Evolutionary conservation across 192 early-diverging fungal species (phyloP).

Genomic region (Phlyctochytrium arcticum): DNA sequence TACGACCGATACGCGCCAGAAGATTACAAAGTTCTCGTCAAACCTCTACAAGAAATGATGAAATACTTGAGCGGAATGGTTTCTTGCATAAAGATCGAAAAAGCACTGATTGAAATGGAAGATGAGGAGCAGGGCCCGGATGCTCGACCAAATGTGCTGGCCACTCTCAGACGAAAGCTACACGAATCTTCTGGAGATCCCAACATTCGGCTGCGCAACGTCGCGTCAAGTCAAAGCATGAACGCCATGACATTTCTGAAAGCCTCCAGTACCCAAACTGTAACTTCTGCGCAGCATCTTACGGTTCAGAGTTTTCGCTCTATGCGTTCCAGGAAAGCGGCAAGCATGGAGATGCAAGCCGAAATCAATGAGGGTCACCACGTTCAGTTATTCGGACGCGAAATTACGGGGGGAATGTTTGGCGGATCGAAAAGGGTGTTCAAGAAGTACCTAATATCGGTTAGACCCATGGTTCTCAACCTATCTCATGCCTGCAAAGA

Average conservation of each 20-base stretch:
- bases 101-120: conserved; percentile 21
- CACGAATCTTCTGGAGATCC: background rate
- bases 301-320: conserved; percentile 1
- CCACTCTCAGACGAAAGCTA: background rate
- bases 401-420: conserved; percentile 23
- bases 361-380: conserved; percentile 24
- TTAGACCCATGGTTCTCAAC: conserved; percentile 39
- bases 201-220: background rate
- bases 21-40: conserved; percentile 18
- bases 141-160: background rate
- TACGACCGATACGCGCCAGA: conserved; percentile 20
- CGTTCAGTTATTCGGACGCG: conserved; percentile 15
- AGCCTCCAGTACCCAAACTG: background rate
- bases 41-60: conserved; percentile 25
- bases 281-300: conserved; percentile 1
- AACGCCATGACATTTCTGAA: background rate
- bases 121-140: background rate
- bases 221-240: background rate
- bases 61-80: conserved; percentile 25
- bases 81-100: conserved; percentile 12
- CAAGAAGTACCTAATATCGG: conserved; percentile 32
- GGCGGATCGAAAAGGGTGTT: conserved; percentile 19
- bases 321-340: conserved; percentile 1
- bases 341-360: conserved; percentile 4
- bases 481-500: conserved; percentile 1